phyloP scores from a whole-genome alignment of 495 filamentous ascomycete species.

The Massariosphaeria phaeospora region DNA sequence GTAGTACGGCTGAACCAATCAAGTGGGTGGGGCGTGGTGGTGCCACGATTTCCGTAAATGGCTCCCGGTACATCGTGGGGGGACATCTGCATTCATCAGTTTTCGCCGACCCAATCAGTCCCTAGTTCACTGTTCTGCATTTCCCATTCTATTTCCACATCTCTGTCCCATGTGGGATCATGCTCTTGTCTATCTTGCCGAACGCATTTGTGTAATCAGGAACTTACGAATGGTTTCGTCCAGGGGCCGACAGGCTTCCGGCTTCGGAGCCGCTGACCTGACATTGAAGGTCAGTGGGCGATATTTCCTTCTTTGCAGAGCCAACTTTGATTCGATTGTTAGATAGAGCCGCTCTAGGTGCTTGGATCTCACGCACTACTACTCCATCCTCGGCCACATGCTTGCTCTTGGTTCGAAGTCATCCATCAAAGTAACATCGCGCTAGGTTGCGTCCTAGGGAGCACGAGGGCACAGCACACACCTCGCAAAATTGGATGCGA shows the following conservation, averaged over 20 bases:
- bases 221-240: neutral
- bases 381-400: too few species aligned
- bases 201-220: constrained; percentile 1
- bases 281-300: too few species aligned
- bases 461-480: too few species aligned
- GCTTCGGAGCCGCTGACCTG: neutral
- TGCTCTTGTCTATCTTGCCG: constrained; percentile 2
- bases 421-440: too few species aligned
- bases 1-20: neutral
- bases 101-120: neutral
- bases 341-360: too few species aligned
- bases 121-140: neutral
- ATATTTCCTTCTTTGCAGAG: too few species aligned
- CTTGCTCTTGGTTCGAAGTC: too few species aligned
- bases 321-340: too few species aligned
- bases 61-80: neutral
- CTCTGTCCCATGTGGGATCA: neutral
- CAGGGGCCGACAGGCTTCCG: neutral
- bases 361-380: too few species aligned
- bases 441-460: too few species aligned
- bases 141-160: neutral
- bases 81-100: neutral
- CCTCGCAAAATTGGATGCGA: too few species aligned
- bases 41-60: neutral
- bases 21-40: neutral